A percentile compares a stretch with the other conserved stretches of the same genome.
Conservation (phyloP, 2,329 filamentous ascomycete genomes). For the Scedosporium dehoogii region DNA sequence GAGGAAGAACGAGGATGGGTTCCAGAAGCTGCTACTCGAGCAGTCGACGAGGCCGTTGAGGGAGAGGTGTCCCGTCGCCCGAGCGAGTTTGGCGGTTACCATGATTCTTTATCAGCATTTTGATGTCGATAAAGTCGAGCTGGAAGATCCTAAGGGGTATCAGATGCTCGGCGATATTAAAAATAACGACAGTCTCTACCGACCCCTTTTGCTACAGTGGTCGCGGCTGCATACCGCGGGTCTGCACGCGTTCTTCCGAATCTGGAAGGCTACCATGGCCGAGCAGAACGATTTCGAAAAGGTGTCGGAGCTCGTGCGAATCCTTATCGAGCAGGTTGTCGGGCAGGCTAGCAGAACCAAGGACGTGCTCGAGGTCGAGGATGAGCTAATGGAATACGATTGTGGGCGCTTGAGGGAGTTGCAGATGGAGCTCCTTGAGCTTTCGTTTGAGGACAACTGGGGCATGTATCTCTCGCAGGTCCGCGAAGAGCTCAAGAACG, state of each 20-base stretch:
- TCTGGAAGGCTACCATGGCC: slow-evolving; percentile 88
- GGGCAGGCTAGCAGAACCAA: slow-evolving; percentile 73
- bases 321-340: slow-evolving; percentile 81
- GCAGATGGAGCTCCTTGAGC: slow-evolving; percentile 86
- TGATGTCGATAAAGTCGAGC: slow-evolving; percentile 75
- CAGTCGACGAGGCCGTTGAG: slow-evolving; percentile 64
- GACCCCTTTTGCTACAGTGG: slow-evolving; percentile 85
- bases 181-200: slow-evolving; percentile 78
- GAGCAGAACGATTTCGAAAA: slow-evolving; percentile 85
- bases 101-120: slow-evolving; percentile 91
- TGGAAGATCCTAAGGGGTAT: slow-evolving; percentile 69
- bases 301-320: slow-evolving; percentile 80
- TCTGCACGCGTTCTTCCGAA: slow-evolving; percentile 74
- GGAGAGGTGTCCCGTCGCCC: slow-evolving; percentile 76
- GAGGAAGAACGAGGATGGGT: slow-evolving; percentile 80
- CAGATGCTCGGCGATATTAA: slow-evolving; percentile 63
- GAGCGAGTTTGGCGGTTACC: slow-evolving; percentile 78
- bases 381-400: slow-evolving; percentile 78
- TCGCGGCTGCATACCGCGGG: slow-evolving; percentile 78
- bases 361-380: slow-evolving; percentile 78
- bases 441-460: slow-evolving; percentile 93
- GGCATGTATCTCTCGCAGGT: slow-evolving; percentile 81
- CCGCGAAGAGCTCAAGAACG: slow-evolving; percentile 82
- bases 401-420: slow-evolving; percentile 67
- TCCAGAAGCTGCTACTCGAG: slow-evolving; percentile 85